Conservation (phyloP, 2,329 filamentous ascomycete genomes). For the Penicillium freii region DNA sequence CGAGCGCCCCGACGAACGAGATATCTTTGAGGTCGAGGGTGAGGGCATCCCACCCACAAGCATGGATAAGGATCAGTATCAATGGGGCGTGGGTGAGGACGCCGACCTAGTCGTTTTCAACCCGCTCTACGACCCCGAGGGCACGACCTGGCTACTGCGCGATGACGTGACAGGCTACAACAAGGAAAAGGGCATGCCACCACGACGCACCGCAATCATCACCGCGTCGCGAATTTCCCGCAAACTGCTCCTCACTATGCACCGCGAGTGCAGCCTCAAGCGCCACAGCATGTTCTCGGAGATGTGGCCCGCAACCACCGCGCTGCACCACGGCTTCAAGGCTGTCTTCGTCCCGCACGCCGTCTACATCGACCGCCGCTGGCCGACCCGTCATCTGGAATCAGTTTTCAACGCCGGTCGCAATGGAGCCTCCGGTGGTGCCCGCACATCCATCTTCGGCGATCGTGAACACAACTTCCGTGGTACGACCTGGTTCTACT, state of each 20-base stretch:
- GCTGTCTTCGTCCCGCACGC: conserved; percentile 89
- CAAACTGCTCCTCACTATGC: conserved; percentile 79
- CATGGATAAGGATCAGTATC: conserved; percentile 75
- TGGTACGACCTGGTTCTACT: conserved; percentile 90
- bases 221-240: conserved; percentile 81
- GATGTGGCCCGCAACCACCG: conserved; percentile 89
- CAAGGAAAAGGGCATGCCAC: conserved; percentile 57
- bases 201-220: conserved; percentile 83
- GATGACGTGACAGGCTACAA: conserved; percentile 87
- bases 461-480: conserved; percentile 86
- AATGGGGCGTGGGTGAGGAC: conserved; percentile 86
- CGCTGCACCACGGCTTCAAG: conserved; percentile 89
- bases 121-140: conserved; percentile 84
- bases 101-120: conserved; percentile 90
- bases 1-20: conserved; percentile 63
- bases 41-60: conserved; percentile 69
- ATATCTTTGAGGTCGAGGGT: conserved; percentile 71
- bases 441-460: conserved; percentile 70
- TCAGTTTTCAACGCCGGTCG: conserved; percentile 75
- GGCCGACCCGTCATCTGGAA: conserved; percentile 77
- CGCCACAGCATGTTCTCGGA: conserved; percentile 92
- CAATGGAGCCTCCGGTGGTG: conserved; percentile 72
- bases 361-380: conserved; percentile 80
- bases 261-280: conserved; percentile 78
- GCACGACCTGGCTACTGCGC: conserved; percentile 77